These are phyloP conservation scores for Yamadazyma akitaensis DNA, from an alignment of 805 yeast genomes.

Conservation along the genomic window DNA sequence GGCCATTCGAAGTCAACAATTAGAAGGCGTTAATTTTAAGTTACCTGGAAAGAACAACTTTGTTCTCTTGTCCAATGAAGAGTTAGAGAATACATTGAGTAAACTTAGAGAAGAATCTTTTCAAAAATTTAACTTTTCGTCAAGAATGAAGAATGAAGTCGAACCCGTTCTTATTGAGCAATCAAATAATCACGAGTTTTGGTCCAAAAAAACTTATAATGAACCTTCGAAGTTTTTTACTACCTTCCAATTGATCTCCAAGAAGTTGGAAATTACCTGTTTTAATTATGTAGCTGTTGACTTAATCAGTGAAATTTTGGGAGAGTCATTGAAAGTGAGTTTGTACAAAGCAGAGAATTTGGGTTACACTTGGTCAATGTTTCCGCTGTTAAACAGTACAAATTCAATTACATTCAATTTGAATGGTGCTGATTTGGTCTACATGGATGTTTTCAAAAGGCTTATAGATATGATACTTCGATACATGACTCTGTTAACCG, in stretches of 20 bases:
- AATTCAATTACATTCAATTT: constrained; percentile 50
- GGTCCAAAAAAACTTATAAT: constrained; percentile 44
- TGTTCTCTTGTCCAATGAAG: constrained; percentile 16
- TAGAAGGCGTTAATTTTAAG: neutral
- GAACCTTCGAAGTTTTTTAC: constrained; percentile 33
- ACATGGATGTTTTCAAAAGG: constrained; percentile 28
- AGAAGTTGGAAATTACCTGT: constrained; percentile 29
- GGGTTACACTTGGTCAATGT: constrained; percentile 55
- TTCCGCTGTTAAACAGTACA: constrained; percentile 53
- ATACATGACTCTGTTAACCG: constrained; percentile 11
- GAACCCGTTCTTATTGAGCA: constrained; percentile 37
- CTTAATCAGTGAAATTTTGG: constrained; percentile 48
- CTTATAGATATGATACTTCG: constrained; percentile 31
- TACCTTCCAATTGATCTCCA: constrained; percentile 44
- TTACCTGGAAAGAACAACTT: neutral
- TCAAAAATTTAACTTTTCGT: constrained; percentile 15
- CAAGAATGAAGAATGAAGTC: constrained; percentile 20
- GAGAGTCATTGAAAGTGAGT: constrained; percentile 31
- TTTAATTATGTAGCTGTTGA: constrained; percentile 48
- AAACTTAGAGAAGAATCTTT: constrained; percentile 10
- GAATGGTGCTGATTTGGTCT: constrained; percentile 49
- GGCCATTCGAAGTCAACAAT: neutral
- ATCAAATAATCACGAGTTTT: constrained; percentile 42
- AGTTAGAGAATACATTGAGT: constrained; percentile 14
- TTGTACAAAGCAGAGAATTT: constrained; percentile 55